phyloP scores from a whole-genome alignment of 2,329 filamentous ascomycete species.

The Trichoderma hamatum region DNA sequence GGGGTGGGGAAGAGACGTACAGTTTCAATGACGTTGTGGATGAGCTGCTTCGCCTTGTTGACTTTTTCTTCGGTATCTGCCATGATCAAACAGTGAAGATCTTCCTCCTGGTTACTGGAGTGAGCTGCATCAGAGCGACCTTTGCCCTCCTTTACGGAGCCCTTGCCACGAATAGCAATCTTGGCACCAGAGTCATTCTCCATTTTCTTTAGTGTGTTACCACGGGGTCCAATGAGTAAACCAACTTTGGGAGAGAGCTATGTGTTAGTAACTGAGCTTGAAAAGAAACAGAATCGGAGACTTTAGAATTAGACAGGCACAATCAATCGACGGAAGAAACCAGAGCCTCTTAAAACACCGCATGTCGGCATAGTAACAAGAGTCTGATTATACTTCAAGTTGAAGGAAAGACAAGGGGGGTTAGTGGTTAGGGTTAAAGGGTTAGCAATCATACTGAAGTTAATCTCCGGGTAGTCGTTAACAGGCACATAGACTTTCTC shows the following conservation, averaged over 20 bases:
- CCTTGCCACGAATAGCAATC: constrained; percentile 99
- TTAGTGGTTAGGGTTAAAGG: constrained; percentile 77
- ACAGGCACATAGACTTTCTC: constrained; percentile 99
- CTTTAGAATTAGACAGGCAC: constrained; percentile 41
- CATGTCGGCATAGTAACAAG: constrained; percentile 37
- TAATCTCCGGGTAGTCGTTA: constrained; percentile 99
- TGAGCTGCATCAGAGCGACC: constrained; percentile 98
- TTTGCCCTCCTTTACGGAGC: constrained; percentile 99
- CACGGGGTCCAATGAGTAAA: constrained; percentile 99
- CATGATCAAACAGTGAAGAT: constrained; percentile 99
- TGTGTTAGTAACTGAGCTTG: constrained; percentile 76
- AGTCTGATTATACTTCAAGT: constrained; percentile 51
- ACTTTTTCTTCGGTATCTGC: constrained; percentile 99
- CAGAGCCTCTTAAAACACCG: constrained; percentile 40
- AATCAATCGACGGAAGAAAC: constrained; percentile 40
- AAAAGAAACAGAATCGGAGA: background rate
- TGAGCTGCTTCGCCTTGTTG: constrained; percentile 97
- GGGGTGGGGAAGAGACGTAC: constrained; percentile 57
- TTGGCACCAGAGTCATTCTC: constrained; percentile 96
- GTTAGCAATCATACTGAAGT: constrained; percentile 99
- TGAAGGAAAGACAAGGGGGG: constrained; percentile 41
- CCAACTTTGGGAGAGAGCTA: constrained; percentile 94
- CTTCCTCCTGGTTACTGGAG: constrained; percentile 99
- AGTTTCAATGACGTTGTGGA: constrained; percentile 98
- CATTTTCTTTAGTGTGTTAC: constrained; percentile 99